phyloP scores from a whole-genome alignment of 805 yeast species.

The Saccharomycopsis malanga region DNA sequence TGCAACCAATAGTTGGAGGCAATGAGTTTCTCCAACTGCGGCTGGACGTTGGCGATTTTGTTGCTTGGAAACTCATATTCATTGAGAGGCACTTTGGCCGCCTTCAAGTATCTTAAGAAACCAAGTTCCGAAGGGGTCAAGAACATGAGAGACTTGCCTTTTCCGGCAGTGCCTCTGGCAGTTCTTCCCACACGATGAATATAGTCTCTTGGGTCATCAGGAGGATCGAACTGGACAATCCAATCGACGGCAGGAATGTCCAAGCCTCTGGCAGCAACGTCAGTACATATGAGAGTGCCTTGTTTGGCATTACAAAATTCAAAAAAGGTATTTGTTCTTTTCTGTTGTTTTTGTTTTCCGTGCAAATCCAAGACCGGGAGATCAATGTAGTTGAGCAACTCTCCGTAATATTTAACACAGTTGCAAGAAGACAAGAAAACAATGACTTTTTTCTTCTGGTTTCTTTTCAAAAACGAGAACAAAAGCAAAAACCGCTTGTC shows the following conservation, averaged over 20 bases:
- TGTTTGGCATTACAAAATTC: conserved; percentile 96
- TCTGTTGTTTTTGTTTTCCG: conserved; percentile 98
- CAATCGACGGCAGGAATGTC: conserved; percentile 99
- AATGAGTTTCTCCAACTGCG: conserved; percentile 85
- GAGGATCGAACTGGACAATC: conserved; percentile 98
- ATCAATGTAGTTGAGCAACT: conserved; percentile 90
- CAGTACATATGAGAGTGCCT: conserved; percentile 92
- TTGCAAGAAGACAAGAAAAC: conserved; percentile 95
- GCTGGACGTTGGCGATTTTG: conserved; percentile 94
- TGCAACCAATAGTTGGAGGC: conserved; percentile 90
- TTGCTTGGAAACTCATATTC: conserved; percentile 94
- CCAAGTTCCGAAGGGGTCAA: conserved; percentile 92
- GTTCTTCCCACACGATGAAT: conserved; percentile 99
- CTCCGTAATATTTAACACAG: conserved; percentile 94
- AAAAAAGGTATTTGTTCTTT: conserved; percentile 95
- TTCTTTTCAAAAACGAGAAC: conserved; percentile 90
- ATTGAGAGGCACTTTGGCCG: conserved; percentile 94
- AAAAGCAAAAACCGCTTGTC: conserved; percentile 86
- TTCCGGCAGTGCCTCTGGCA: conserved; percentile 86
- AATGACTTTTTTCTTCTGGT: conserved; percentile 84
- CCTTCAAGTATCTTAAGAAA: conserved; percentile 86
- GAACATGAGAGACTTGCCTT: conserved; percentile 93
- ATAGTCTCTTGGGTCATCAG: conserved; percentile 99
- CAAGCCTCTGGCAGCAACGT: conserved; percentile 98
- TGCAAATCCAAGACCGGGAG: conserved; percentile 94